A percentile compares a stretch with the other conserved stretches of the same genome.
Evolutionary conservation across 2,329 filamentous ascomycete species (phyloP).

Genomic region (Huntiella decipiens): DNA sequence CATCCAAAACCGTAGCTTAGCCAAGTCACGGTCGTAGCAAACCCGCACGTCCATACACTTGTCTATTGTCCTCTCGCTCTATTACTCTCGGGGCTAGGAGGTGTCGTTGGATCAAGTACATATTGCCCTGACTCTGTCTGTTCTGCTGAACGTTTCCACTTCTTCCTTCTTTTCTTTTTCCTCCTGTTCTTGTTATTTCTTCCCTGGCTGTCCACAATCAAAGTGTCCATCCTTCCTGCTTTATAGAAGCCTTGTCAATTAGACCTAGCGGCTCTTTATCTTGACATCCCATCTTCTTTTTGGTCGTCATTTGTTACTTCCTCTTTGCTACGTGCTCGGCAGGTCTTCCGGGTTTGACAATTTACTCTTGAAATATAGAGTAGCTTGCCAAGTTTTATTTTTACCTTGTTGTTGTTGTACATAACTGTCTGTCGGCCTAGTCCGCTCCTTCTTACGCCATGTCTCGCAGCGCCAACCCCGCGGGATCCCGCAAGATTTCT

Average conservation of each 20-base stretch:
- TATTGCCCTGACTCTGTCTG: no score
- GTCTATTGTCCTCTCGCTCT: no score
- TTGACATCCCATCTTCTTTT: slow-evolving; percentile 7
- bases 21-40: no score
- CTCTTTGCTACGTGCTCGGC: slow-evolving; percentile 3
- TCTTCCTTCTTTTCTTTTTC: slow-evolving; percentile 1
- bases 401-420: not conserved
- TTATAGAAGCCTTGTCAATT: not conserved
- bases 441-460: slow-evolving; percentile 19
- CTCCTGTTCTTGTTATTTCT: slow-evolving; percentile 1
- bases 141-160: not conserved
- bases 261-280: not conserved
- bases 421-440: not conserved
- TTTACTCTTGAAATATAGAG: no score
- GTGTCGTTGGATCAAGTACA: no score
- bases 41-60: no score
- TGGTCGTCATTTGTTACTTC: slow-evolving; percentile 4
- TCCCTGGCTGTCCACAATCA: not conserved
- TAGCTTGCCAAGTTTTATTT: no score
- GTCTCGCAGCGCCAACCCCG: slow-evolving; percentile 39
- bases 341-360: slow-evolving; percentile 1
- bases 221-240: not conserved
- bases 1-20: no score
- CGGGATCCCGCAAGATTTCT: slow-evolving; percentile 77
- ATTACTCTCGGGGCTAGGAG: no score